Percentiles rank a stretch among this genome's conserved stretches.
phyloP scores from a whole-genome alignment of 805 yeast species.

The Starmerella geochares region DNA sequence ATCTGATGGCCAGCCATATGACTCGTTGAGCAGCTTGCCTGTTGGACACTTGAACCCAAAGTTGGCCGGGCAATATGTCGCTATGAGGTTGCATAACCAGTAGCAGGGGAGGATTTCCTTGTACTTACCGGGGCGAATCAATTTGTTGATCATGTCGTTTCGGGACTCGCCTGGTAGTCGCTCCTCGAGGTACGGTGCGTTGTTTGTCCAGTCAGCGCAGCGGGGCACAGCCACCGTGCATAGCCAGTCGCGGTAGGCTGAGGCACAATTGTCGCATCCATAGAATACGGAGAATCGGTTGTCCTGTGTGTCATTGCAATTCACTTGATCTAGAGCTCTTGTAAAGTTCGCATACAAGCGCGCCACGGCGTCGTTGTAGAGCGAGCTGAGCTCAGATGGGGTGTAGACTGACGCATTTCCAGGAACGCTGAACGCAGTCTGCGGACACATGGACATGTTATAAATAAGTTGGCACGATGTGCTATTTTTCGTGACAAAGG shows the following conservation, averaged over 20 bases:
- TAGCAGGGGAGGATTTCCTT: conserved; percentile 81
- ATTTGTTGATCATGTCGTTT: conserved; percentile 45
- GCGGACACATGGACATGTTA: conserved; percentile 63
- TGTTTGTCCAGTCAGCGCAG: conserved; percentile 45
- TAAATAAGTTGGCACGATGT: conserved; percentile 62
- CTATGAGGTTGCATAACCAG: conserved; percentile 66
- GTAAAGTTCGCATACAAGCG: conserved; percentile 54
- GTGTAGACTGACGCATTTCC: conserved; percentile 34
- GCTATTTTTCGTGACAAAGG: conserved; percentile 45
- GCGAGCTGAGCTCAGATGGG: conserved; percentile 32
- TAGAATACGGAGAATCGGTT: conserved; percentile 63
- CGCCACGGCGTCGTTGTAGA: conserved; percentile 58
- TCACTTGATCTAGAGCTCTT: conserved; percentile 60
- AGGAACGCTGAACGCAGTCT: conserved; percentile 85
- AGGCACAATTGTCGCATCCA: conserved; percentile 61
- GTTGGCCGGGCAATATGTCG: conserved; percentile 70
- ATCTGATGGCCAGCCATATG: conserved; percentile 28
- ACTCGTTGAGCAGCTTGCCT: conserved; percentile 15
- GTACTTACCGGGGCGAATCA: conserved; percentile 51
- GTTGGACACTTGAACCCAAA: conserved; percentile 69
- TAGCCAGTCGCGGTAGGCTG: conserved; percentile 73
- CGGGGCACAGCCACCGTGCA: conserved; percentile 84
- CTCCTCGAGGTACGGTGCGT: conserved; percentile 32
- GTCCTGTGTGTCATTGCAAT: conserved; percentile 57
- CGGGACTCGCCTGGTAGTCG: conserved; percentile 49